These are phyloP conservation scores for Pseudopyricularia cyperi DNA, from an alignment of 2,329 filamentous ascomycete species.

Conservation along the genomic window DNA sequence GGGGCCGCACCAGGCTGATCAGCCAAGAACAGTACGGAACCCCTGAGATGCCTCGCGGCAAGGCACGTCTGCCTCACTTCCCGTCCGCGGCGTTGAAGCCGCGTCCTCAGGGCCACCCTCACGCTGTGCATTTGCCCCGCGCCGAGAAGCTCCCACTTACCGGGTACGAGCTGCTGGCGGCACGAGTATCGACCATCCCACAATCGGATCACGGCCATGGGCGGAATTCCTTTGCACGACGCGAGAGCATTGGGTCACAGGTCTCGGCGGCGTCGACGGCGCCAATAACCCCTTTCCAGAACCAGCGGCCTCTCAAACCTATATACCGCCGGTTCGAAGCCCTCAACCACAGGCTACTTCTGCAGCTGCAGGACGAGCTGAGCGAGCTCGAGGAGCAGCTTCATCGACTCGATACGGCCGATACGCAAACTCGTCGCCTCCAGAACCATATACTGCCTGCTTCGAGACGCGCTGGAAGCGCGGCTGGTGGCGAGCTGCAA, in stretches of 20 bases:
- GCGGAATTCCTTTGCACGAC: not conserved
- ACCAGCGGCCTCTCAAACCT: slow-evolving; percentile 29
- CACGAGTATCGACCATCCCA: slow-evolving; percentile 22
- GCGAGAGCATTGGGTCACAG: not conserved
- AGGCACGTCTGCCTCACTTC: slow-evolving; percentile 21
- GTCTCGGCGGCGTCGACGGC: slow-evolving; percentile 10
- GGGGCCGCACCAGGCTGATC: not conserved
- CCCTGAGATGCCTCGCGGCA: slow-evolving; percentile 27
- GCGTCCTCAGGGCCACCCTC: slow-evolving; percentile 17
- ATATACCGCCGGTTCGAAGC: slow-evolving; percentile 75
- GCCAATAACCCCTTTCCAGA: not conserved
- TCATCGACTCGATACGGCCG: slow-evolving; percentile 48
- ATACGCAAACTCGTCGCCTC: slow-evolving; percentile 32
- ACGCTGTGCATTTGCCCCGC: slow-evolving; percentile 22
- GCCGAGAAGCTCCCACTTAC: slow-evolving; percentile 31
- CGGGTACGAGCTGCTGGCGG: slow-evolving; percentile 46
- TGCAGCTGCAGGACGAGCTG: slow-evolving; percentile 79
- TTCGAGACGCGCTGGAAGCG: slow-evolving; percentile 43
- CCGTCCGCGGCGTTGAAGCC: slow-evolving; percentile 23
- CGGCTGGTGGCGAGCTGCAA: slow-evolving; percentile 41
- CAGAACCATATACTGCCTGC: slow-evolving; percentile 37
- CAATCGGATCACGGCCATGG: not conserved
- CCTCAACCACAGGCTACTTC: slow-evolving; percentile 67
- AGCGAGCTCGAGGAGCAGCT: slow-evolving; percentile 70
- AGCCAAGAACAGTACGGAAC: slow-evolving; percentile 21